phyloP scores from a whole-genome alignment of 1,139 yeast species.

The Pichia sp. region DNA sequence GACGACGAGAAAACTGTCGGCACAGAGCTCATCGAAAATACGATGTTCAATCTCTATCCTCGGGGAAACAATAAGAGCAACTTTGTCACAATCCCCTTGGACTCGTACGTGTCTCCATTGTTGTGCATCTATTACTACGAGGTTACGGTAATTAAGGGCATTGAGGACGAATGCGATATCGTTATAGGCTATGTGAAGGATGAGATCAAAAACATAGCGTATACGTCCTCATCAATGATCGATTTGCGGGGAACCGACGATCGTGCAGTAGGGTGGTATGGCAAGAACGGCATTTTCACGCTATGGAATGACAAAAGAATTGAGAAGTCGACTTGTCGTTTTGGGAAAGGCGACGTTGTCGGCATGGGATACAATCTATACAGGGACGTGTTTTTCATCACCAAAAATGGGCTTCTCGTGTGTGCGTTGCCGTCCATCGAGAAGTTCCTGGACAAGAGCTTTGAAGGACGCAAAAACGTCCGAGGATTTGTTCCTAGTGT shows the following conservation, averaged over 20 bases:
- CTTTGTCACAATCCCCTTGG: conserved; percentile 8
- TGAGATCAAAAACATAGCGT: conserved; percentile 19
- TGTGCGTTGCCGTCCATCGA: conserved; percentile 39
- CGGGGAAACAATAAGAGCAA: conserved; percentile 9
- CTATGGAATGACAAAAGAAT: conserved; percentile 39
- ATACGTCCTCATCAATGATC: conserved; percentile 5
- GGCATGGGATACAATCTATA: conserved; percentile 83
- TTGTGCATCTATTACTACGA: conserved; percentile 56
- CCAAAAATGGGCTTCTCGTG: conserved; percentile 71
- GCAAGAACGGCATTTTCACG: conserved; percentile 47
- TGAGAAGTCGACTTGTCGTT: conserved; percentile 42
- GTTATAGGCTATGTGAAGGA: conserved; percentile 39
- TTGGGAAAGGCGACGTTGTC: conserved; percentile 57
- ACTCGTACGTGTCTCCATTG: conserved; percentile 11
- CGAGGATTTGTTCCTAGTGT: conserved; percentile 40
- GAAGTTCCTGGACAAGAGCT: conserved; percentile 11
- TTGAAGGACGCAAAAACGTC: conserved; percentile 12
- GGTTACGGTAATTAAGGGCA: conserved; percentile 40
- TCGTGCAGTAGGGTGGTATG: conserved; percentile 54
- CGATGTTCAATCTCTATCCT: conserved; percentile 13
- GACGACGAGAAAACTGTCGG: not conserved
- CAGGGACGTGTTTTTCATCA: conserved; percentile 61
- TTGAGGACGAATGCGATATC: conserved; percentile 37
- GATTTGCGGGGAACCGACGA: conserved; percentile 44
- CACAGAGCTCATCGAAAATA: conserved; percentile 9